phyloP scores from a whole-genome alignment of 73 alveolate species.

The Blepharisma stoltei region DNA sequence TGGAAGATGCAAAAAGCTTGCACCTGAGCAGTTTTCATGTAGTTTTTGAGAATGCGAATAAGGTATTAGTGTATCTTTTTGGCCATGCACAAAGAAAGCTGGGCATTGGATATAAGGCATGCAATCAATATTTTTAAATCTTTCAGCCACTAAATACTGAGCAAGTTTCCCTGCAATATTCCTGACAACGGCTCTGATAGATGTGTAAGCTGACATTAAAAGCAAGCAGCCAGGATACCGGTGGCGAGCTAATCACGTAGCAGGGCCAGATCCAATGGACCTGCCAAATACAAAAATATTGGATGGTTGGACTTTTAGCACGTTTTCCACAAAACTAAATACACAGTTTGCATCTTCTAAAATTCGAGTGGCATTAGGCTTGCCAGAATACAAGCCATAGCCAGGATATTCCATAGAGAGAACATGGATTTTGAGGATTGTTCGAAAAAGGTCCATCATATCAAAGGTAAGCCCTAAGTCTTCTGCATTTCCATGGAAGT shows the following conservation, averaged over 20 bases:
- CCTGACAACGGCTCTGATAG: slow-evolving; percentile 71
- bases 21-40: slow-evolving; percentile 61
- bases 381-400: slow-evolving; percentile 73
- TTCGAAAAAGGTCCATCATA: slow-evolving; percentile 59
- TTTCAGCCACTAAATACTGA: slow-evolving; percentile 61
- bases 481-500: slow-evolving; percentile 94
- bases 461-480: slow-evolving; percentile 83
- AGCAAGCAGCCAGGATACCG: slow-evolving; percentile 67
- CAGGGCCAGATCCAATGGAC: slow-evolving; percentile 89
- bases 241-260: slow-evolving; percentile 63
- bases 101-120: slow-evolving; percentile 82
- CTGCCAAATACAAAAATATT: slow-evolving; percentile 78
- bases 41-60: slow-evolving; percentile 73
- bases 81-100: slow-evolving; percentile 90
- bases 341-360: slow-evolving; percentile 65
- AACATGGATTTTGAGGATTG: slow-evolving; percentile 67
- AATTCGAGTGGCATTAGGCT: slow-evolving; percentile 65
- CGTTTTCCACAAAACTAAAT: slow-evolving; percentile 32
- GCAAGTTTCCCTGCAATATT: slow-evolving; percentile 55
- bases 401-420: slow-evolving; percentile 89
- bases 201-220: slow-evolving; percentile 71
- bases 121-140: slow-evolving; percentile 67
- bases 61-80: slow-evolving; percentile 83
- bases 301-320: slow-evolving; percentile 29
- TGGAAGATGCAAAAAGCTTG: slow-evolving; percentile 55